Percentiles rank a stretch among this genome's conserved stretches.
These are phyloP conservation scores for Calonectria honghensis DNA, from an alignment of 2,329 filamentous ascomycete species.

Conservation along the genomic window DNA sequence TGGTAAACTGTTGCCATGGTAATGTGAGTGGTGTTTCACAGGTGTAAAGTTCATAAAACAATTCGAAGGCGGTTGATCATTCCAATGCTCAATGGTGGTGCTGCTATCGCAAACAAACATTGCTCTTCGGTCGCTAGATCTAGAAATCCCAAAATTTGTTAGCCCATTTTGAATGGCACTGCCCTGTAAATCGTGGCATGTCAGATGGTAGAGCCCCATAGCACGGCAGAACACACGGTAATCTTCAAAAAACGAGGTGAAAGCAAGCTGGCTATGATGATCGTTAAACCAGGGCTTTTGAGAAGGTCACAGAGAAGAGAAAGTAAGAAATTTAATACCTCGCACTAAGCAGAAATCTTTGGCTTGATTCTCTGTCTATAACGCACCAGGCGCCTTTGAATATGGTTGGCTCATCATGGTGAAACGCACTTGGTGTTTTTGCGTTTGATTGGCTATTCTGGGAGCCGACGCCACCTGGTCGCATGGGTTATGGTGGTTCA, in stretches of 20 bases:
- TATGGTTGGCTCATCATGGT: background rate
- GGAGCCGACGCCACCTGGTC: background rate
- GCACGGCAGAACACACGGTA: background rate
- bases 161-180: background rate
- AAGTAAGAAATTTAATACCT: background rate
- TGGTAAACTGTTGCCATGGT: background rate
- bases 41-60: too few species aligned
- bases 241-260: background rate
- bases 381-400: background rate
- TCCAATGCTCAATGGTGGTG: background rate
- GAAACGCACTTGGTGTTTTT: background rate
- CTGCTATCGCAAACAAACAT: background rate
- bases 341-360: background rate
- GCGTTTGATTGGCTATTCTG: background rate
- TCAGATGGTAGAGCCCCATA: background rate
- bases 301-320: background rate
- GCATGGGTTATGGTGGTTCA: background rate
- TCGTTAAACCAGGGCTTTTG: background rate
- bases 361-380: background rate
- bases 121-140: background rate
- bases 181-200: background rate
- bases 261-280: background rate
- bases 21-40: too few species aligned
- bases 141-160: background rate
- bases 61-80: background rate